Evolutionary conservation across 164 flowering plant species (phyloP).

Genomic region (Vitis amurensis): DNA sequence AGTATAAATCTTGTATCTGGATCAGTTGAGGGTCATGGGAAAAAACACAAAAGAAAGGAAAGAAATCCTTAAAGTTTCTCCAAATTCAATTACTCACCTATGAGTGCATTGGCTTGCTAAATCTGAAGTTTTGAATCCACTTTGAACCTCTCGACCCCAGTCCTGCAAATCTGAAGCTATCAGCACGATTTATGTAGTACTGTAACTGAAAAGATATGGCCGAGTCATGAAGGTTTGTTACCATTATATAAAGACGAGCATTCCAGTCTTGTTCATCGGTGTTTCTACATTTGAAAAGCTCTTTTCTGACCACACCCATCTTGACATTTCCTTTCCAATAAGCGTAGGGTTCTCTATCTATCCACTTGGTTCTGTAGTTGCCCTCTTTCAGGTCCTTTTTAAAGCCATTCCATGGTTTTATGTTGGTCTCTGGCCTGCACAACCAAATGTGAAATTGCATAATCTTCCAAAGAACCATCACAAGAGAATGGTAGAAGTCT

Average conservation of each 20-base stretch:
- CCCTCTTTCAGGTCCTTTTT: slow-evolving; percentile 38
- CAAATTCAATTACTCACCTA: slow-evolving; percentile 28
- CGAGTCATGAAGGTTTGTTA: slow-evolving; percentile 4
- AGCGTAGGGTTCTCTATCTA: slow-evolving; percentile 62
- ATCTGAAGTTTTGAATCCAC: slow-evolving; percentile 47
- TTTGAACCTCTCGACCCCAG: slow-evolving; percentile 42
- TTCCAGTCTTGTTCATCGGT: slow-evolving; percentile 47
- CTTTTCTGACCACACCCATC: slow-evolving; percentile 27
- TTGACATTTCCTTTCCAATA: slow-evolving; percentile 68
- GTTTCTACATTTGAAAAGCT: slow-evolving; percentile 49
- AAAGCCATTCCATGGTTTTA: slow-evolving; percentile 56
- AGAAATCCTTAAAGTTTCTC: too few relatives aligned
- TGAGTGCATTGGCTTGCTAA: slow-evolving; percentile 59
- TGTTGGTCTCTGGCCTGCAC: slow-evolving; percentile 58
- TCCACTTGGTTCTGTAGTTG: slow-evolving; percentile 45
- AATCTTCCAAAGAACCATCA: too few relatives aligned
- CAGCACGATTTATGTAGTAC: too few relatives aligned
- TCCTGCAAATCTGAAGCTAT: slow-evolving; percentile 33
- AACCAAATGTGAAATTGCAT: neutral
- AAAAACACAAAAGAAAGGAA: neutral
- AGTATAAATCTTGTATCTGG: slow-evolving; percentile 6
- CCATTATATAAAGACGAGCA: slow-evolving; percentile 48
- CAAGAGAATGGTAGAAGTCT: too few relatives aligned
- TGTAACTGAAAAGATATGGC: too few relatives aligned
- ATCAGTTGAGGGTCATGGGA: neutral